phyloP scores from a whole-genome alignment of 225 moss, liverwort and hornwort species.

The Ulota crispa region DNA sequence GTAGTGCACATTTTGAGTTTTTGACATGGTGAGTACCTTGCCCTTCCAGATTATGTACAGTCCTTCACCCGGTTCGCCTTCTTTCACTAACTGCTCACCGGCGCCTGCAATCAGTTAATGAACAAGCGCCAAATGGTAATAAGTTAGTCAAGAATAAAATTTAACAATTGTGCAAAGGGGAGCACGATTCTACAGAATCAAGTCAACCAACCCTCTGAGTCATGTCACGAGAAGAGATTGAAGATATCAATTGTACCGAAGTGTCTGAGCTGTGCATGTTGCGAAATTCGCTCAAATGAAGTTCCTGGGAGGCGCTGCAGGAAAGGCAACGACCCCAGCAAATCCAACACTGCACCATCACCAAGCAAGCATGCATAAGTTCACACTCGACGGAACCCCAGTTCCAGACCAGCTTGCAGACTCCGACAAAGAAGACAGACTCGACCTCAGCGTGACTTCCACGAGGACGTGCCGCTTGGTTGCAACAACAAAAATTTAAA shows the following conservation, averaged over 20 bases:
- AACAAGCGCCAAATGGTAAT: not conserved
- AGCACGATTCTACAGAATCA: not conserved
- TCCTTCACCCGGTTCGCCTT: slow-evolving; percentile 54
- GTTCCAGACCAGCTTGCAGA: not conserved
- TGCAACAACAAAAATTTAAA: not conserved
- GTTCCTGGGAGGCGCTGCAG: slow-evolving; percentile 46
- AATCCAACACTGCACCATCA: slow-evolving; percentile 34
- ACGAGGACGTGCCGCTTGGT: not conserved
- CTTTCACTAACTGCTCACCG: slow-evolving; percentile 46
- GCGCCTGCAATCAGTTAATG: slow-evolving; percentile 42
- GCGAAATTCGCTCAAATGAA: slow-evolving; percentile 33
- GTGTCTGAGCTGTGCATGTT: slow-evolving; percentile 26
- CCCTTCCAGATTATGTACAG: slow-evolving; percentile 74
- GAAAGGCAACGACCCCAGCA: slow-evolving; percentile 44
- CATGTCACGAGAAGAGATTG: no score
- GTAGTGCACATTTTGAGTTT: not conserved
- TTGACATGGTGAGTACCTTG: slow-evolving; percentile 44
- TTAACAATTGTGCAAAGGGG: not conserved
- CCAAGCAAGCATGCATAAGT: not conserved
- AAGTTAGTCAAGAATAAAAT: not conserved
- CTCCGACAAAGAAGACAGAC: not conserved
- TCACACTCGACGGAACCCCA: not conserved
- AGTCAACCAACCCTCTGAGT: not conserved
- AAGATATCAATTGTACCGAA: slow-evolving; percentile 23
- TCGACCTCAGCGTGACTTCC: no score